Evolutionary conservation across 73 alveolate genomes (phyloP).

Genomic region (Paramecium caudatum): DNA sequence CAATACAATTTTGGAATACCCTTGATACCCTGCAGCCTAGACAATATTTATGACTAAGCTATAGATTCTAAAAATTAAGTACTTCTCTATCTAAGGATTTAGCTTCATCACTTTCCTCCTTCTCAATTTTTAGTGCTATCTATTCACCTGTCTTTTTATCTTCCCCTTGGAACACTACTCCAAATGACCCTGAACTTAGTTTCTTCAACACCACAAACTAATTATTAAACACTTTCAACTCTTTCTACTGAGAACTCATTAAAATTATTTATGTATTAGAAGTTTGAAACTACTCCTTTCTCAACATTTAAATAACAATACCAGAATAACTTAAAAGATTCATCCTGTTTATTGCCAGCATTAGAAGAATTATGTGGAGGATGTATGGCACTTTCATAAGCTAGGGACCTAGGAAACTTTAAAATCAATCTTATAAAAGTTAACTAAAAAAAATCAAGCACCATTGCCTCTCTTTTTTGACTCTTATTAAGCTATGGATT

Average conservation of each 20-base stretch:
- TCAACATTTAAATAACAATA: conserved; percentile 28
- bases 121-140: conserved; percentile 85
- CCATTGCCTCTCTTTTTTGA: conserved; percentile 64
- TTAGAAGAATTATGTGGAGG: conserved; percentile 69
- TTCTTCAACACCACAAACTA: conserved; percentile 75
- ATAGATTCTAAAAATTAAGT: background rate
- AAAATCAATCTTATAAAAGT: conserved; percentile 33
- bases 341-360: conserved; percentile 4
- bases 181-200: conserved; percentile 95
- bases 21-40: conserved; percentile 68
- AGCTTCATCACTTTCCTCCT: conserved; percentile 61
- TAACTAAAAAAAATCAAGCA: conserved; percentile 63
- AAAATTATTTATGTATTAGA: conserved; percentile 45
- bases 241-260: conserved; percentile 49
- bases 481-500: conserved; percentile 51
- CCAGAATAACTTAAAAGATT: conserved; percentile 3
- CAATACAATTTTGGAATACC: conserved; percentile 73
- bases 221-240: conserved; percentile 68
- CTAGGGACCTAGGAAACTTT: conserved; percentile 65
- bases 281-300: conserved; percentile 39
- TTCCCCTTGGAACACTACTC: conserved; percentile 89
- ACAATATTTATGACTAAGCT: conserved; percentile 66
- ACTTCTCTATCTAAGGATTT: conserved; percentile 65
- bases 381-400: background rate
- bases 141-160: conserved; percentile 72